These are phyloP conservation scores for Candida fluviatilis DNA, from an alignment of 805 yeast genomes.

Conservation along the genomic window DNA sequence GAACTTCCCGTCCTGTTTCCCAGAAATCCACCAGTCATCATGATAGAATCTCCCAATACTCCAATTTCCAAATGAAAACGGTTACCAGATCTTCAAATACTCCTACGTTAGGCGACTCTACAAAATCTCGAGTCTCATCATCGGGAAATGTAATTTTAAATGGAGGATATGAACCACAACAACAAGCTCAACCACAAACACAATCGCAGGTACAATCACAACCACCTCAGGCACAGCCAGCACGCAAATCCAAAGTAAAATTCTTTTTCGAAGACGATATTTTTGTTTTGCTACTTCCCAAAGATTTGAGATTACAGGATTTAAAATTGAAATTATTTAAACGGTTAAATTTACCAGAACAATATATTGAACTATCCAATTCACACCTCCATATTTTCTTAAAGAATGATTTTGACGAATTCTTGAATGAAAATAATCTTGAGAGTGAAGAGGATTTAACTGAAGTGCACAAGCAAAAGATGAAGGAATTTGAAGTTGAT, in stretches of 20 bases:
- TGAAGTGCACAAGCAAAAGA: conserved; percentile 20
- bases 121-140: conserved; percentile 14
- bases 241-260: conserved; percentile 55
- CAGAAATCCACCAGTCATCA: conserved; percentile 44
- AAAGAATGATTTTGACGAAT: conserved; percentile 41
- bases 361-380: conserved; percentile 2
- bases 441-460: conserved; percentile 20
- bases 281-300: conserved; percentile 61
- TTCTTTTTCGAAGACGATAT: conserved; percentile 79
- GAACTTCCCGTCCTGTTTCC: conserved; percentile 34
- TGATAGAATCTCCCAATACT: conserved; percentile 51
- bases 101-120: conserved; percentile 17
- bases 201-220: neutral
- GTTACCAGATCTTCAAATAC: conserved; percentile 20
- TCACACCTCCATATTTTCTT: conserved; percentile 30
- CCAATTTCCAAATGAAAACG: conserved; percentile 17
- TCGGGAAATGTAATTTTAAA: conserved; percentile 1
- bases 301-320: conserved; percentile 44
- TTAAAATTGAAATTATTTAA: conserved; percentile 48
- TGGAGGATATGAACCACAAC: conserved; percentile 3
- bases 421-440: conserved; percentile 26
- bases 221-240: conserved; percentile 7
- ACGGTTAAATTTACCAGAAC: conserved; percentile 32
- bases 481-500: conserved; percentile 34
- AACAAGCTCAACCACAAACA: conserved; percentile 13